phyloP scores from a whole-genome alignment of 192 early-diverging fungal genomes.

The Coemansia guatemalensis region DNA sequence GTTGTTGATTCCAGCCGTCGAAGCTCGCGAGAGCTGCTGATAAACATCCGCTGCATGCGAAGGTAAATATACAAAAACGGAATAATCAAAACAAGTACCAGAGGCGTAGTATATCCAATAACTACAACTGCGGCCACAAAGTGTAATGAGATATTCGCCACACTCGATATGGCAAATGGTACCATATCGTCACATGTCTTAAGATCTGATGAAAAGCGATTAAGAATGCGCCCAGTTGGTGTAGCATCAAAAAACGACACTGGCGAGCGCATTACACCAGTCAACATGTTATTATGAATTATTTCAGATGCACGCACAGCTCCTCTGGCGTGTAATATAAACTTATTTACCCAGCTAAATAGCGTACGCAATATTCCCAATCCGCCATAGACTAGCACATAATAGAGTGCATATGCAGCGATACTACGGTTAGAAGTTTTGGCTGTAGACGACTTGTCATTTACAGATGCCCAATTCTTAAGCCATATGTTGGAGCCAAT shows the following conservation, averaged over 20 bases:
- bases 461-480: conserved; percentile 11
- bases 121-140: background rate
- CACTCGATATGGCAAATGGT: background rate
- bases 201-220: conserved; percentile 34
- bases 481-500: conserved; percentile 1
- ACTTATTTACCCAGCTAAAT: background rate
- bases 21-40: conserved; percentile 72
- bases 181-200: background rate
- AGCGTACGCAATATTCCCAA: background rate
- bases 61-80: conserved; percentile 55
- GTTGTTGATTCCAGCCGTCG: no score
- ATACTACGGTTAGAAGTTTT: background rate
- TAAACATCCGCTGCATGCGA: conserved; percentile 55
- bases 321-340: background rate
- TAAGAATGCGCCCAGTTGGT: conserved; percentile 61
- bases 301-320: background rate
- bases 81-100: conserved; percentile 54
- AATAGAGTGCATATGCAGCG: background rate
- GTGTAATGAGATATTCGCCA: background rate
- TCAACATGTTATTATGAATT: conserved; percentile 2
- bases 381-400: conserved; percentile 5
- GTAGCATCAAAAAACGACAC: conserved; percentile 8
- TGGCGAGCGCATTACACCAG: conserved; percentile 6
- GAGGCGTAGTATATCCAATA: conserved; percentile 34
- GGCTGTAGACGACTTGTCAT: background rate